A percentile compares a stretch with the other conserved stretches of the same genome.
Conservation (phyloP, 805 yeast genomes). For the Sugiyamaella lignohabitans region DNA sequence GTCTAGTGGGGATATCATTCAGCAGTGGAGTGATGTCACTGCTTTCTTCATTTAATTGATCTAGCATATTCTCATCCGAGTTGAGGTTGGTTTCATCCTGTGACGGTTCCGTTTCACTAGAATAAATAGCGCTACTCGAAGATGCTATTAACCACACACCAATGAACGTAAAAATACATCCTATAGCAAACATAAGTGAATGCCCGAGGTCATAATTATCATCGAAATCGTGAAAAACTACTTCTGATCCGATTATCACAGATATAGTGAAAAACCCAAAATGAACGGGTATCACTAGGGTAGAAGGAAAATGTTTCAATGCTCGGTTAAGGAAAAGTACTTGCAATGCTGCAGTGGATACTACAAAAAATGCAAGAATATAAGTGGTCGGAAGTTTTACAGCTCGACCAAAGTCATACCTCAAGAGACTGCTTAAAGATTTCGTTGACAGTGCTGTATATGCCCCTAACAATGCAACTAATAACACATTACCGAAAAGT, state of each 20-base stretch:
- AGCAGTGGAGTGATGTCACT: background rate
- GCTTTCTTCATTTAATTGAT: too few species aligned
- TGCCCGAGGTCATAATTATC: slow-evolving; percentile 22
- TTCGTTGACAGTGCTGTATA: slow-evolving; percentile 44
- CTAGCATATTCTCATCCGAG: background rate
- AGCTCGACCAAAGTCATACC: slow-evolving; percentile 20
- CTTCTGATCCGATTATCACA: slow-evolving; percentile 38
- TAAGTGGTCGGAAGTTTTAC: slow-evolving; percentile 31
- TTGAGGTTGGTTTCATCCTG: too few species aligned
- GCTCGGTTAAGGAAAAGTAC: slow-evolving; percentile 36
- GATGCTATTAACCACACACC: slow-evolving; percentile 39
- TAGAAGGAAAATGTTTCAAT: slow-evolving; percentile 37
- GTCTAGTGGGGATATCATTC: background rate
- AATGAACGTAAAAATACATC: slow-evolving; percentile 34
- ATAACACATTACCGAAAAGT: slow-evolving; percentile 30
- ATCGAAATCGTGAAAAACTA: slow-evolving; percentile 38
- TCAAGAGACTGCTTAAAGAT: slow-evolving; percentile 32
- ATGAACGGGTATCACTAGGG: slow-evolving; percentile 45
- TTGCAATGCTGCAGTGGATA: slow-evolving; percentile 39
- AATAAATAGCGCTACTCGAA: background rate
- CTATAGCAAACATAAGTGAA: slow-evolving; percentile 28
- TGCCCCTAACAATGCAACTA: slow-evolving; percentile 43
- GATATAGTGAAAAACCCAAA: slow-evolving; percentile 43
- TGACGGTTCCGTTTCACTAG: too few species aligned
- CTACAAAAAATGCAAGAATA: slow-evolving; percentile 28